Evolutionary conservation across 2,329 filamentous ascomycete genomes (phyloP).

Genomic region (Lecanicillium sp.): DNA sequence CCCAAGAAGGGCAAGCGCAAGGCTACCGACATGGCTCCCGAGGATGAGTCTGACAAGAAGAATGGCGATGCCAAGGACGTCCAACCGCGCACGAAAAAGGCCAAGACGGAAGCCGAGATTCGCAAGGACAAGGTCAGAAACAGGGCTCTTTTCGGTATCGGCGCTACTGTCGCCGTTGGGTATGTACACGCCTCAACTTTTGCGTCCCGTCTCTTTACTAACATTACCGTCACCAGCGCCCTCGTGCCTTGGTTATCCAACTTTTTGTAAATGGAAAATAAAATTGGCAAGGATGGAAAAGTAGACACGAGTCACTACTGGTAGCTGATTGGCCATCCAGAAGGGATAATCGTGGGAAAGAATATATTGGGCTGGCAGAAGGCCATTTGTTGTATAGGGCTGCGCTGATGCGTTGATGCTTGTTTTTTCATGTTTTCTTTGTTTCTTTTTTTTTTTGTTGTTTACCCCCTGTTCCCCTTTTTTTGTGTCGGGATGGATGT

Average conservation of each 20-base stretch:
- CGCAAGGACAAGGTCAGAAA: constrained; percentile 81
- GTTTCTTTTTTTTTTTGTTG: constrained; percentile 7
- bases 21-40: constrained; percentile 61
- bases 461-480: constrained; percentile 7
- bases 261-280: constrained; percentile 29
- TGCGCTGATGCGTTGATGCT: too few species aligned
- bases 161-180: constrained; percentile 83
- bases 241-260: constrained; percentile 44
- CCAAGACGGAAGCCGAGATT: constrained; percentile 71
- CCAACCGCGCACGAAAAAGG: constrained; percentile 60
- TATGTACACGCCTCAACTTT: constrained; percentile 42
- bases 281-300: not conserved
- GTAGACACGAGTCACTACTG: too few species aligned
- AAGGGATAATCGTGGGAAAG: too few species aligned
- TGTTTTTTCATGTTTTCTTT: constrained; percentile 6
- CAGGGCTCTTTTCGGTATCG: constrained; percentile 77
- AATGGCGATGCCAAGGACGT: constrained; percentile 28
- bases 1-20: constrained; percentile 62
- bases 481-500: constrained; percentile 6
- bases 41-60: constrained; percentile 43
- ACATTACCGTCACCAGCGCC: constrained; percentile 22
- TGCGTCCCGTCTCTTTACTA: constrained; percentile 6
- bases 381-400: not conserved
- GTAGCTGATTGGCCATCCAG: too few species aligned
- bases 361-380: not conserved